Base-by-base conservation (phyloP, 1,284 basidiomycete genomes). In the Ustilago tritici region DNA sequence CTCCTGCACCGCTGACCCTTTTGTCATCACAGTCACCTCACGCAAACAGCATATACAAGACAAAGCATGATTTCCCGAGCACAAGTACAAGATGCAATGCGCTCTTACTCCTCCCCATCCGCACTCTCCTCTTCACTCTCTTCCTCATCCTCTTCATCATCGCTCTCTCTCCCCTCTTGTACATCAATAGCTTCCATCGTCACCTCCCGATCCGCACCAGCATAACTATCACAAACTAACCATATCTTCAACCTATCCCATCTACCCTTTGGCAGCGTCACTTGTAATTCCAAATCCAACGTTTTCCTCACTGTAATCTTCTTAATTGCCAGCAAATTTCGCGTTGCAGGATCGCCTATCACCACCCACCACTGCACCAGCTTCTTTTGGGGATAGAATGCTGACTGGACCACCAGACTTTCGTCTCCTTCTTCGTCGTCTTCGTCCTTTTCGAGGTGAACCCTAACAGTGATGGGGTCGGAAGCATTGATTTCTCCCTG, bases 321-420 rank as follows among this genome's bases (percentile, higher is more conserved):
- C 88, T 98, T 98, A 90, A 99, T 98, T 58, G 93, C 93, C 36
- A 95, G 91, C 49, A 99, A 88, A 79, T 92, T 70, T 90, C 90
- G 78, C 88, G 92, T 83, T 86, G 89, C 65, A 88, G 91, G 85
- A 77, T 97, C 94, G 35, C 95, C 95, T 6, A 98, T 90, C 43
- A 98, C 95, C 35, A 98, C 89, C 95, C 95, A 99, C 95, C 95
- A 99, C 83, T 95, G 95, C 64, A 93, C 91, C 87, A 95, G 91
- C 89, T 98, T 98, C 86, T 92, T 92, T 64, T 88, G 88, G 0
- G 96, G 95, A 88, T 93, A 99, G 88, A 93, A 95, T 0, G 95
- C 94, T 0, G 95, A 95, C 31, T 97, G 90, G 19, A 95, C 95
- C 8, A 89, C 89, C 31, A 72, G 31, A 85, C 94, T 92, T 77